Evolutionary conservation across 495 filamentous ascomycete genomes (phyloP), one percentile per base, ranked within the genome.

Genomic region (Trichoderma gamsii): DNA sequence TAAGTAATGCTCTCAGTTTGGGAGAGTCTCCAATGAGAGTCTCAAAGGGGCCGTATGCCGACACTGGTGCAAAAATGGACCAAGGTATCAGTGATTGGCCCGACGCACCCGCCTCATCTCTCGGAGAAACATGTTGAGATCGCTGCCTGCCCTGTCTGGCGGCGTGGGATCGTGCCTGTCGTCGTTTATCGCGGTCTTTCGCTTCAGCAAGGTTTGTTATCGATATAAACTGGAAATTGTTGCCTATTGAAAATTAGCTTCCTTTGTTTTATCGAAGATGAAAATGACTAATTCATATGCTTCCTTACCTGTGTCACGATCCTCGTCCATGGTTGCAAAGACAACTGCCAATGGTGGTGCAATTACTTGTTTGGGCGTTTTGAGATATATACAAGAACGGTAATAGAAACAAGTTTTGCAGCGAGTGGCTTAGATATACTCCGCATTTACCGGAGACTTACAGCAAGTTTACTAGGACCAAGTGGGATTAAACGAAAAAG

Each of bases 81-180:
- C 72, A 69, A 72, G 71, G 52, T 70, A 70, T 66, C 67, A 73
- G 69, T 76, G 72, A 69, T 75, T 77, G 23, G 72, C 77, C 65
- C 71, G 70, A n/a, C 77, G 71, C 9, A 67, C 77, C n/a, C 66
- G 70, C 65, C 4, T 15, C 43, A 16, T 46, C 43, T 46, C 43
- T 46, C 18, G 43, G 43, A 46, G 43, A 46, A 7, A 18, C 43
- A 18, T 46, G 12, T 11, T 46, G 43, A 46, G 18, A 18, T 16
- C 18, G 43, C 18, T 46, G 43, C 18, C 43, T 46, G 7, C 43
- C 43, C 12, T 46, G 12, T 18, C 56, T 68, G 56, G 77, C 71
- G 61, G 76, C 77, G 70, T 79, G 76, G 11, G 77, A 79, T 41
- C 73, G 71, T 12, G 73, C 75, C 52, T 68, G 66, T 29, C 75